Conservation (phyloP, 164 flowering plant species). For the Nymphaea thermarum region DNA sequence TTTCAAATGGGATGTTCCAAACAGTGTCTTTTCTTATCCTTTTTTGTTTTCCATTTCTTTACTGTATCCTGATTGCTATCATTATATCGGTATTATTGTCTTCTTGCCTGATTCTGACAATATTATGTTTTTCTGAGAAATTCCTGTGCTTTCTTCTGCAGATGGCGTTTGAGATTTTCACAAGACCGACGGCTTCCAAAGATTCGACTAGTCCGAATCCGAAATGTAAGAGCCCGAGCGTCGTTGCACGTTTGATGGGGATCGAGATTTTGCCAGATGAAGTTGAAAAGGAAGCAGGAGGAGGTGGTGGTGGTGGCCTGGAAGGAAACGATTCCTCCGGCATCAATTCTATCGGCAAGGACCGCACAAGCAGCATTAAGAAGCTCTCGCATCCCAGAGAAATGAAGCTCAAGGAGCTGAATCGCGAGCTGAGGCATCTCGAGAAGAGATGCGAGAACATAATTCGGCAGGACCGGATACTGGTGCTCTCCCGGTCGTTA, state of each 20-base stretch:
- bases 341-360: constrained; percentile 4
- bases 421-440: constrained; percentile 10
- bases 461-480: no score
- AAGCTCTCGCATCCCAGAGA: constrained; percentile 1
- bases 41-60: background rate
- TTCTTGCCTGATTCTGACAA: constrained; percentile 21
- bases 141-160: background rate
- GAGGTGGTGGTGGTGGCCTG: background rate
- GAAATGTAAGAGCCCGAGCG: constrained; percentile 61
- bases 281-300: constrained; percentile 3
- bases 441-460: background rate
- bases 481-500: constrained; percentile 28
- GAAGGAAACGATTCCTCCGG: background rate
- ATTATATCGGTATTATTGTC: background rate
- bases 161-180: background rate
- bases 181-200: constrained; percentile 15
- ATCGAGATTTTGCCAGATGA: constrained; percentile 70
- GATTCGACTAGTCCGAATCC: constrained; percentile 22
- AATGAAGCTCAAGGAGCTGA: constrained; percentile 1
- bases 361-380: background rate
- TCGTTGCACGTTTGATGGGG: constrained; percentile 93
- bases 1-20: no score
- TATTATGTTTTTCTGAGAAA: constrained; percentile 32
- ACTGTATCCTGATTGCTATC: background rate
- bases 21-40: no score